These are phyloP conservation scores for Stephanodiscus minutulus DNA, from an alignment of 108 stramenopile genomes.

Conservation along the genomic window DNA sequence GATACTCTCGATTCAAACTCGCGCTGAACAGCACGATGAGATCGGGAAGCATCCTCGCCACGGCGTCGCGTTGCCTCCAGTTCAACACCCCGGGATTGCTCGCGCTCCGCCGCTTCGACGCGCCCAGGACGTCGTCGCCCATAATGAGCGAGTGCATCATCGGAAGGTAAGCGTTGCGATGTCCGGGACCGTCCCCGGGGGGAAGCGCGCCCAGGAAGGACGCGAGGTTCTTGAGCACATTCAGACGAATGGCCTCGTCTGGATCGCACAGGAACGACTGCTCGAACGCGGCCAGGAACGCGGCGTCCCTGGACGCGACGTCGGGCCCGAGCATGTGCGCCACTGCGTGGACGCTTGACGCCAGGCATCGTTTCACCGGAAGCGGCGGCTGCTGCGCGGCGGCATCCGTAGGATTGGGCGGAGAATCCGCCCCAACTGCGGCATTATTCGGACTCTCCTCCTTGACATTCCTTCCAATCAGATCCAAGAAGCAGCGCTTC, in stretches of 20 bases:
- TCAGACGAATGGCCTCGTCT: conserved; percentile 93
- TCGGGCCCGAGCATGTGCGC: conserved; percentile 83
- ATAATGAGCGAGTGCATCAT: conserved; percentile 76
- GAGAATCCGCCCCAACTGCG: neutral
- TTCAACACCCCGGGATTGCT: conserved; percentile 86
- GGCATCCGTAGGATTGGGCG: neutral
- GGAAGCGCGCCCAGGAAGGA: conserved; percentile 71
- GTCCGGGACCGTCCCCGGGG: conserved; percentile 37
- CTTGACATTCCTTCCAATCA: conserved; percentile 56
- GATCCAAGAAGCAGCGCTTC: conserved; percentile 74
- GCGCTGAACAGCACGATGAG: conserved; percentile 67
- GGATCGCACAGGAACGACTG: conserved; percentile 89
- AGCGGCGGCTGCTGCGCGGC: conserved; percentile 56
- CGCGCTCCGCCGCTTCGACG: conserved; percentile 68
- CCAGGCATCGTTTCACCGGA: conserved; percentile 87
- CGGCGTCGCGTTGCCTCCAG: conserved; percentile 92
- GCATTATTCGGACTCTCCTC: conserved; percentile 21
- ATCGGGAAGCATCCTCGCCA: conserved; percentile 85
- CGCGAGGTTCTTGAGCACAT: conserved; percentile 84
- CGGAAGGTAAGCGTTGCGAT: conserved; percentile 69
- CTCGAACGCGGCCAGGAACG: conserved; percentile 60
- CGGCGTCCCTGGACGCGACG: conserved; percentile 38
- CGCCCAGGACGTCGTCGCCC: conserved; percentile 76
- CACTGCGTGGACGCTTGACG: conserved; percentile 92
- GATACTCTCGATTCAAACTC: conserved; percentile 50